phyloP scores from a whole-genome alignment of 2,329 filamentous ascomycete species.

The Talaromyces sp. region DNA sequence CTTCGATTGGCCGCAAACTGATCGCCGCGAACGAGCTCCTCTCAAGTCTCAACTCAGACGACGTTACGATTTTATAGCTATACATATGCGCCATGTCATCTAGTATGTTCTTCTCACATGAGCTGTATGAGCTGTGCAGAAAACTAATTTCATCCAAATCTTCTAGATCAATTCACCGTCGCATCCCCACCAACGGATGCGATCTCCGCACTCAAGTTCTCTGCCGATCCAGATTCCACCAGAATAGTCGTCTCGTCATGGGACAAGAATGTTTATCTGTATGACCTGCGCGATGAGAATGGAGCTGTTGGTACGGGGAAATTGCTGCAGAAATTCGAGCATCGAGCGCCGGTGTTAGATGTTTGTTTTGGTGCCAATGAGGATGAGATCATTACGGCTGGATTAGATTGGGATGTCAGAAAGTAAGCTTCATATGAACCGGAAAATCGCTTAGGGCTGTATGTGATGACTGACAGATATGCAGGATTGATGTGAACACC shows the following conservation, averaged over 20 bases:
- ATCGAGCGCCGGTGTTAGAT: conserved; percentile 80
- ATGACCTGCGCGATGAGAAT: conserved; percentile 61
- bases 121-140: not conserved
- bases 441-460: too few relatives aligned
- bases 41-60: not conserved
- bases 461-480: not conserved
- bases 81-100: conserved; percentile 34
- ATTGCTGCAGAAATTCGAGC: conserved; percentile 68
- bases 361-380: conserved; percentile 84
- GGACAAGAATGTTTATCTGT: conserved; percentile 88
- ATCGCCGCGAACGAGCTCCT: conserved; percentile 1
- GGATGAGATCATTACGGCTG: conserved; percentile 77
- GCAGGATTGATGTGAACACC: conserved; percentile 64
- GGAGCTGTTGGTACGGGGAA: conserved; percentile 54
- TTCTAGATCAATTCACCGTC: conserved; percentile 69
- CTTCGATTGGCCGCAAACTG: conserved; percentile 21
- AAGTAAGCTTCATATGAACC: conserved; percentile 46
- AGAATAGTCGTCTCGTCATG: conserved; percentile 88
- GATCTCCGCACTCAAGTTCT: conserved; percentile 81
- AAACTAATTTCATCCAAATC: conserved; percentile 8
- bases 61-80: not conserved
- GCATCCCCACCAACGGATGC: conserved; percentile 77
- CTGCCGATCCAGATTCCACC: conserved; percentile 65
- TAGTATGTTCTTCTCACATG: conserved; percentile 28
- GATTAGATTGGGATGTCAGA: conserved; percentile 81